phyloP scores from a whole-genome alignment of 2,329 filamentous ascomycete genomes.

The Fusarium sp. region DNA sequence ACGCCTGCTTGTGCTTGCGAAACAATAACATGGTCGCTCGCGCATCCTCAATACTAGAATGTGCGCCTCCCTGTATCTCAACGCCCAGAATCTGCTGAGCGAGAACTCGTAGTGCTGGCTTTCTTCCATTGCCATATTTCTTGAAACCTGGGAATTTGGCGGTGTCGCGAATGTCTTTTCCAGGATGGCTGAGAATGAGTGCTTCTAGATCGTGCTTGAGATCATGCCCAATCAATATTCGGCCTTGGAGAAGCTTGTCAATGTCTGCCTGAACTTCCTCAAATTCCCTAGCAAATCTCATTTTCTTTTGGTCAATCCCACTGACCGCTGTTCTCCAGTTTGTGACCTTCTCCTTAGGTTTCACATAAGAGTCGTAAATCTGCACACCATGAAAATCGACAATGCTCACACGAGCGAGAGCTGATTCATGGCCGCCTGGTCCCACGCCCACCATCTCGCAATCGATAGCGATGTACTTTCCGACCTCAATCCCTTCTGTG shows the following conservation, averaged over 20 bases:
- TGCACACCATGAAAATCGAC: conserved; percentile 95
- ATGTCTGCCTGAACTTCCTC: conserved; percentile 81
- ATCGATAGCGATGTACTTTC: conserved; percentile 93
- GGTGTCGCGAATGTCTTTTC: conserved; percentile 85
- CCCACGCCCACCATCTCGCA: conserved; percentile 98
- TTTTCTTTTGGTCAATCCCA: conserved; percentile 80
- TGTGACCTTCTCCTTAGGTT: conserved; percentile 79
- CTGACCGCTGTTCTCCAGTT: conserved; percentile 92
- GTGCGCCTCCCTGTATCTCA: conserved; percentile 72
- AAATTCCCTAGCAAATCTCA: conserved; percentile 77
- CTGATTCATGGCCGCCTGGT: conserved; percentile 75
- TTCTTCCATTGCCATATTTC: conserved; percentile 73
- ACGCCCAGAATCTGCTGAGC: conserved; percentile 68
- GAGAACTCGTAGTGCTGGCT: conserved; percentile 73
- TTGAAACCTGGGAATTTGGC: conserved; percentile 80
- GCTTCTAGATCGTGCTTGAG: conserved; percentile 82
- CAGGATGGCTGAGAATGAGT: conserved; percentile 82
- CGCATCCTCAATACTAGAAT: conserved; percentile 82
- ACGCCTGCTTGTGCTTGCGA: conserved; percentile 81
- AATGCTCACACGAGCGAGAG: conserved; percentile 86
- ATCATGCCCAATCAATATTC: conserved; percentile 86
- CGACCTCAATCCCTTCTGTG: conserved; percentile 72
- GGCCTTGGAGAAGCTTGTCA: conserved; percentile 73
- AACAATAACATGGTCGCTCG: conserved; percentile 92
- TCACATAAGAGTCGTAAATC: conserved; percentile 93